phyloP scores from a whole-genome alignment of 139 green algal genomes.

The Picocystis salinarum region DNA sequence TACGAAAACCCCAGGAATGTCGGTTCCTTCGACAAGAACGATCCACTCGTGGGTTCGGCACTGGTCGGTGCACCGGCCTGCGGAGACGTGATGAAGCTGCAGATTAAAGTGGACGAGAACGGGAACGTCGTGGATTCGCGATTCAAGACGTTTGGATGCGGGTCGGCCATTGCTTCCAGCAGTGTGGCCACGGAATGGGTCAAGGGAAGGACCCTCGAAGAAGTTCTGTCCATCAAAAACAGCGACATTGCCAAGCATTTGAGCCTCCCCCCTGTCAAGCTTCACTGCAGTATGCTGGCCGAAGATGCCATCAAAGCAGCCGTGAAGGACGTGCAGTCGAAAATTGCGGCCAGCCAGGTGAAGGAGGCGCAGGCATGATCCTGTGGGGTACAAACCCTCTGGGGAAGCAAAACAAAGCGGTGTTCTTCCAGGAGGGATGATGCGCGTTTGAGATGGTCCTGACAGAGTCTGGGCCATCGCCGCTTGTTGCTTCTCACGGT shows the following conservation, averaged over 20 bases:
- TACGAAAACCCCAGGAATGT: conserved; percentile 94
- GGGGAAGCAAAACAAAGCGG: no score
- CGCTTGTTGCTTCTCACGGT: no score
- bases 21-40: conserved; percentile 84
- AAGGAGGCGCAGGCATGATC: no score
- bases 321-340: no score
- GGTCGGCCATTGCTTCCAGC: conserved; percentile 85
- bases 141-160: conserved; percentile 99
- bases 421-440: no score
- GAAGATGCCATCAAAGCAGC: conserved; percentile 60
- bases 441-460: no score
- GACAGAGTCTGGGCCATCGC: no score
- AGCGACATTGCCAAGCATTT: conserved; percentile 93
- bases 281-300: conserved; percentile 97
- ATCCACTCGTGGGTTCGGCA: conserved; percentile 57
- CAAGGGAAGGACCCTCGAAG: conserved; percentile 64
- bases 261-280: conserved; percentile 88
- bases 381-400: no score
- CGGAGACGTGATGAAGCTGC: conserved; percentile 99
- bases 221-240: conserved; percentile 74
- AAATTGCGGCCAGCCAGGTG: no score
- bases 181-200: conserved; percentile 89
- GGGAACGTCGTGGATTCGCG: conserved; percentile 88
- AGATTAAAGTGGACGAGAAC: conserved; percentile 80
- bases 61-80: conserved; percentile 41